phyloP scores from a whole-genome alignment of 2,329 filamentous ascomycete genomes.

The Claviceps sp. region DNA sequence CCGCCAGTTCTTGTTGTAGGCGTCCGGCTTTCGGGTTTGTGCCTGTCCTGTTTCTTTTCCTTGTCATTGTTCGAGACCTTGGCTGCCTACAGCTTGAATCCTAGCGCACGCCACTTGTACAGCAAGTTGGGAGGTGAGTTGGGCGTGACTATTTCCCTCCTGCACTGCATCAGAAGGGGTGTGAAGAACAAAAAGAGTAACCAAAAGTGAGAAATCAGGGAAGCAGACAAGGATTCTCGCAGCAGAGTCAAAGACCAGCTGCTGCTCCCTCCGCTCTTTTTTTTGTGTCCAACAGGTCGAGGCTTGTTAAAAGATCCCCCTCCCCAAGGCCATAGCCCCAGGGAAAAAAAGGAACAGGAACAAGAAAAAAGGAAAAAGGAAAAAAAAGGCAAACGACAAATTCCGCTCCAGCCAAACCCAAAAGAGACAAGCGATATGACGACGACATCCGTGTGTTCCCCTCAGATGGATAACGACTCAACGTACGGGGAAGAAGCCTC shows the following conservation, averaged over 20 bases:
- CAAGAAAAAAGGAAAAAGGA: not conserved
- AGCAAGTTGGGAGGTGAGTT: not conserved
- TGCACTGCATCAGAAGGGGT: not conserved
- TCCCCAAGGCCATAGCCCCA: not conserved
- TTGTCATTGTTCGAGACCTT: not conserved
- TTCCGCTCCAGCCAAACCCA: no score
- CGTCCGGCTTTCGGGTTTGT: not conserved
- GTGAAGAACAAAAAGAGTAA: not conserved
- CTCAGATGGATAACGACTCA: slow-evolving; percentile 7
- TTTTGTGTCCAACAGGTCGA: not conserved
- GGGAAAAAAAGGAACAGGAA: not conserved
- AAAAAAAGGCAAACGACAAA: not conserved
- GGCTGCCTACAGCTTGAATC: not conserved
- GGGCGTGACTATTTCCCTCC: not conserved
- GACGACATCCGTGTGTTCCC: not conserved
- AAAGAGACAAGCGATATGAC: not conserved
- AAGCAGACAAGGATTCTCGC: not conserved
- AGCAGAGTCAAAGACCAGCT: not conserved
- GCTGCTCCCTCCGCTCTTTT: not conserved
- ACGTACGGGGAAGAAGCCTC: slow-evolving; percentile 7
- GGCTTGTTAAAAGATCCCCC: not conserved
- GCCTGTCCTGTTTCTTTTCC: not conserved
- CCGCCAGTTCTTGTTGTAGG: no score
- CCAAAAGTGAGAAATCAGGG: not conserved
- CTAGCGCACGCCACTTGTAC: not conserved